Evolutionary conservation across 495 filamentous ascomycete species (phyloP).

Genomic region (Penicillium paxilli): DNA sequence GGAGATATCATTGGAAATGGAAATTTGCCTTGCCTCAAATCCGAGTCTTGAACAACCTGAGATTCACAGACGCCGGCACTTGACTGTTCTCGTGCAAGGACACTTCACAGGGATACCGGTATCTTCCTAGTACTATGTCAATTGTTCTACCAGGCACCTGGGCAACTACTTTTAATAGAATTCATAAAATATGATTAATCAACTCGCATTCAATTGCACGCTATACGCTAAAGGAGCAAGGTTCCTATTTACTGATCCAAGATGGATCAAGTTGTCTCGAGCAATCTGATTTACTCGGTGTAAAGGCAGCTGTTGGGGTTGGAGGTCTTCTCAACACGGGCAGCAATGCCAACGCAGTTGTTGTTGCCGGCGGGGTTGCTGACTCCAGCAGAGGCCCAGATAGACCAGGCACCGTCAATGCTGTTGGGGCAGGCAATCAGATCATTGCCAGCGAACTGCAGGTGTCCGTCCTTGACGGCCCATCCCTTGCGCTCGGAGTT

Average conservation of each 20-base stretch:
- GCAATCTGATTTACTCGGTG: conserved; percentile 50
- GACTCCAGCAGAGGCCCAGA: conserved; percentile 46
- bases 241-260: neutral
- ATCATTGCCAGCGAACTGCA: conserved; percentile 41
- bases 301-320: conserved; percentile 53
- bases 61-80: neutral
- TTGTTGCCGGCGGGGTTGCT: conserved; percentile 44
- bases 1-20: conserved; percentile 19
- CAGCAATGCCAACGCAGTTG: conserved; percentile 44
- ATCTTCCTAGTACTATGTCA: too few species aligned
- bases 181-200: neutral
- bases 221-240: neutral
- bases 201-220: neutral
- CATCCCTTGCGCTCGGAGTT: conserved; percentile 47
- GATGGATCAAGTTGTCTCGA: neutral
- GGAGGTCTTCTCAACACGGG: conserved; percentile 29
- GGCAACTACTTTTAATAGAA: too few species aligned
- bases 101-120: too few species aligned
- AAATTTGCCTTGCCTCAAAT: conserved; percentile 9
- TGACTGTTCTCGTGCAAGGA: too few species aligned
- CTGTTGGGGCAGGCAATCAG: conserved; percentile 52
- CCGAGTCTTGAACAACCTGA: neutral
- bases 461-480: conserved; percentile 39
- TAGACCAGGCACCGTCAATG: conserved; percentile 47
- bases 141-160: too few species aligned